Base-by-base conservation (phyloP, 2,329 filamentous ascomycete genomes). In the Aspergillus transmontanensis region DNA sequence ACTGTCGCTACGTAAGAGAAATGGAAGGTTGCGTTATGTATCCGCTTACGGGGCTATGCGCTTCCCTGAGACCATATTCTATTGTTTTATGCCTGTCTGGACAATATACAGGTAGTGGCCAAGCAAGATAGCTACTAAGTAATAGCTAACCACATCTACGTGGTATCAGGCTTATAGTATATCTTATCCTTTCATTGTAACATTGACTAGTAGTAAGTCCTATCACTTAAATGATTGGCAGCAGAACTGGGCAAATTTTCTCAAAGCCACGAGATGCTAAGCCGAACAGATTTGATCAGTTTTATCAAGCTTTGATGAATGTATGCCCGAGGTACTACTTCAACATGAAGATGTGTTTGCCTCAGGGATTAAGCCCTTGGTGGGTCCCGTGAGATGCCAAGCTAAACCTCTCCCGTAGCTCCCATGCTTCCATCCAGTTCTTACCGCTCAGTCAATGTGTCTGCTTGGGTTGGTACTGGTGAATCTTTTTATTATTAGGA, bases 341-440 rank as follows among this genome's bases (percentile, higher is more conserved):
- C 23, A 23, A 19, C 16, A 41, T 41, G 39, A 19, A 41, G 14
- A 7, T 19, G 46, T 30, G 46, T 50, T 30, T 50, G 46, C 23
- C 46, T 50, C 14, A 30, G 45, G 56, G 48, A 48, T 43, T n/a
- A 34, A 28, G 9, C 21, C 34, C 2, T 21, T n/a, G 46, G 66
- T 69, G 63, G 67, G 64, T 70, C 68, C 60, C 61, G 64, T 67
- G 61, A 64, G 61, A 63, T 48, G 39, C 57, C 30, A 16, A 32
- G 16, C 10, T 32, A 30, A 16, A 46, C 45, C 23, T 26, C 23
- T 26, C 7, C n/a, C 28, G 28, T 12, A 30, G 26, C 16, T 21
- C 28, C 16, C 19, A 26, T 34, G 7, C 16, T 32, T 14, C 30
- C 21, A 54, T 34, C 26, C 26, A 28, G 26, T 36, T 30, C 26